Conservation (phyloP, 768 basidiomycete genomes). For the Tulasnella calospora region DNA sequence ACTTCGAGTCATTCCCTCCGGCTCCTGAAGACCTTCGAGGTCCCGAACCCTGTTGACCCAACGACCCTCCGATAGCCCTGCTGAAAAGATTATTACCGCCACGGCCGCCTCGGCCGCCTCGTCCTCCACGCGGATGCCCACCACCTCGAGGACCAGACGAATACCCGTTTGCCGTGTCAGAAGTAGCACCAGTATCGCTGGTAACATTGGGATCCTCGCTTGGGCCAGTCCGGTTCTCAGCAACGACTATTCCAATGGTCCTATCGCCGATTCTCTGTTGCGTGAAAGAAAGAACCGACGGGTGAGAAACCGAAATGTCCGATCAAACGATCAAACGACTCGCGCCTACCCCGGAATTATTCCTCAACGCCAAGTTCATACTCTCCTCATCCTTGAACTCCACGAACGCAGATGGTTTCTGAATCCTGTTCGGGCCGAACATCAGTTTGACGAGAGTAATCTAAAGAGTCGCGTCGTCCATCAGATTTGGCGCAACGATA, state of each 20-base stretch:
- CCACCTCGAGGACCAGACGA: slow-evolving; percentile 40
- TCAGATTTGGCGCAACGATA: background rate
- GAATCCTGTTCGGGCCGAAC: slow-evolving; percentile 28
- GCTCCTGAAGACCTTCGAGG: background rate
- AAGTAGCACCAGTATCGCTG: background rate
- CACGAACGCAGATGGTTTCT: slow-evolving; percentile 66
- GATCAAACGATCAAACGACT: background rate
- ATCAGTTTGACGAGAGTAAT: slow-evolving; percentile 68
- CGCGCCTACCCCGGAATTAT: slow-evolving; percentile 62
- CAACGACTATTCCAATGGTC: slow-evolving; percentile 63
- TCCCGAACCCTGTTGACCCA: background rate
- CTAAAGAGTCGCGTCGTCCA: slow-evolving; percentile 37
- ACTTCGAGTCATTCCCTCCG: background rate
- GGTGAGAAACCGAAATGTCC: slow-evolving; percentile 18
- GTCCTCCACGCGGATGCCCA: slow-evolving; percentile 45
- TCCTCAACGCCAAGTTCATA: slow-evolving; percentile 73
- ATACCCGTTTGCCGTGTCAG: background rate
- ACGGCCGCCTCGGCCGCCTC: slow-evolving; percentile 44
- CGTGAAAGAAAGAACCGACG: slow-evolving; percentile 11
- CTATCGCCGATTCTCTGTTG: slow-evolving; percentile 64
- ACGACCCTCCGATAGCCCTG: background rate
- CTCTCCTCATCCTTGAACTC: slow-evolving; percentile 86
- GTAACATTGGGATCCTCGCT: slow-evolving; percentile 7
- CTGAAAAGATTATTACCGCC: slow-evolving; percentile 34
- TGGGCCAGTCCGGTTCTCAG: slow-evolving; percentile 50